Conservation (phyloP, 257 asterid species). For the Forsythia suspensa region DNA sequence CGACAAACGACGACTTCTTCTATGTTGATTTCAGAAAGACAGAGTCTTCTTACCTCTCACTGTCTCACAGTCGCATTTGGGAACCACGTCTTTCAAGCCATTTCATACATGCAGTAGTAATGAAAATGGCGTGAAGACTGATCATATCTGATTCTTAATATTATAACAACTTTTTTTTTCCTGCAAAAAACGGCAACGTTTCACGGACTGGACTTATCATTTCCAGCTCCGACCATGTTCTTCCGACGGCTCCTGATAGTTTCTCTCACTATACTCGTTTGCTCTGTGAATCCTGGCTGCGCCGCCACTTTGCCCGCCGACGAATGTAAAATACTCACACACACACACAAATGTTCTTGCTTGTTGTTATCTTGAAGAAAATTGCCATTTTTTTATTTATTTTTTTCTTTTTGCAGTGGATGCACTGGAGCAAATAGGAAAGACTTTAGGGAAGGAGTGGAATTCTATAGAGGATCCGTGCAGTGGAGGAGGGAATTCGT, state of each 20-base stretch:
- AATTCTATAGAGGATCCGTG: constrained; percentile 62
- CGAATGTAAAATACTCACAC: not conserved
- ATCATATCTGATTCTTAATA: not conserved
- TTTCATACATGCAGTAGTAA: no score
- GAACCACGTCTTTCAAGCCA: no score
- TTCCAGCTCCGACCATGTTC: not conserved
- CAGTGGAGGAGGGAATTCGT: constrained; percentile 35
- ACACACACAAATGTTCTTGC: no score
- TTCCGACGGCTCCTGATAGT: not conserved
- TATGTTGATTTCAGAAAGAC: no score
- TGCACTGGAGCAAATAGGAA: constrained; percentile 41
- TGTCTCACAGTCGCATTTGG: no score
- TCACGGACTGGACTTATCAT: not conserved
- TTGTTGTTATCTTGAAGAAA: no score
- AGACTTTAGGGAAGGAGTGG: constrained; percentile 53
- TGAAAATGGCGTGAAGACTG: not conserved
- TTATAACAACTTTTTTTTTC: no score
- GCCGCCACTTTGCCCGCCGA: not conserved
- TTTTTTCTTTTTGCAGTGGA: constrained; percentile 39
- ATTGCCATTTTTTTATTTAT: no score
- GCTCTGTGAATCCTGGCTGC: not conserved
- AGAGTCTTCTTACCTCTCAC: no score
- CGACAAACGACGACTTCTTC: no score
- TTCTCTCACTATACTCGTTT: not conserved
- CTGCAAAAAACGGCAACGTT: not conserved